Base-by-base conservation (phyloP, 805 yeast genomes). In the Metschnikowia shivogae region DNA sequence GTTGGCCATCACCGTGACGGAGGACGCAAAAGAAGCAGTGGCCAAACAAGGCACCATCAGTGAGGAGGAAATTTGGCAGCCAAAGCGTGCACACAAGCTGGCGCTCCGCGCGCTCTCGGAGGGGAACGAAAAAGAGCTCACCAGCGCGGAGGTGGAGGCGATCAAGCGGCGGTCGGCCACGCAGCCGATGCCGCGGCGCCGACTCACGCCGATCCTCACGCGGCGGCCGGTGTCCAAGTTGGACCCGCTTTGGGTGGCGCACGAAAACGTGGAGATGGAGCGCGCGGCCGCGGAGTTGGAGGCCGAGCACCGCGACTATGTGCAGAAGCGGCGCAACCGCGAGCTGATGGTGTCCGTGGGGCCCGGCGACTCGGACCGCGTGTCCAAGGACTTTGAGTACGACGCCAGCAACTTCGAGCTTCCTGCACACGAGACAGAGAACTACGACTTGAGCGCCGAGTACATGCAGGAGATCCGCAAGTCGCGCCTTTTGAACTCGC, bases 221-320 rank as follows among this genome's bases (percentile, higher is more conserved):
- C 72, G 82, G 47, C 69, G 80, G 47, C 84, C 84, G 6, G 74
- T 76, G 12, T 77, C 82, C 1, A 70, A 75, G 48, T 65, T 79
- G 42, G 84, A 79, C 58, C 84, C 84, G 24, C 67, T 80, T 48
- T 76, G 76, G 72, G 64, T 64, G 29, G 77, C 75, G 3, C 76
- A 74, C 55, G 79, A 77, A 49, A 72, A 68, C 62, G 73, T 65
- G 47, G 72, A 71, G 61, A 63, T 63, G 56, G 74, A 61, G 46
- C 62, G 61, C 53, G 80, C 66, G 46, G 67, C 67, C 55, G 76
- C 64, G 58, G 77, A 63, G 45, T 65, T 61, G 55, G 69, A 61
- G 42, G 67, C 65, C 10, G 72, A 67, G 47, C 58, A 52, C 36
- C 50, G 47, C 6, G 68, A 64, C 11, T 36, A 59, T 17, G 50